Evolutionary conservation across 768 basidiomycete genomes (phyloP), one percentile per base, ranked within the genome.

Genomic region (Boletus insuetus): DNA sequence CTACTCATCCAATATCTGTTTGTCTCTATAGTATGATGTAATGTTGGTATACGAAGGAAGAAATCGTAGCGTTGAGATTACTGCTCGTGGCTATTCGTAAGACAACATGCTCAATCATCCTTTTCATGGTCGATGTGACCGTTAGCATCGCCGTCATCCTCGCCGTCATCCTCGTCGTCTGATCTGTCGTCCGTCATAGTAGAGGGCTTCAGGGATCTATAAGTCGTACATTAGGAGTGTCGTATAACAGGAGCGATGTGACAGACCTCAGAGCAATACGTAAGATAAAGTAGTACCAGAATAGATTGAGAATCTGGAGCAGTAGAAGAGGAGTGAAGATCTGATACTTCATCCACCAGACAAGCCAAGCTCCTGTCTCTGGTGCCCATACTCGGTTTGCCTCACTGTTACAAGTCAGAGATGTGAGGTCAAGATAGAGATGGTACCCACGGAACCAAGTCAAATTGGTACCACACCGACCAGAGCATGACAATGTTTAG

Each of bases 211-310:
- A 91, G 35, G 6, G 84, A 84, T 44, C 90, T 92, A 55, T 16
- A 13, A 41, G 13, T 2, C 49, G 16, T 47, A 32, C 5, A 45
- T 69, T 31, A 65, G 52, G 40, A 38, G n/a, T 19, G 56, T 32
- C 41, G 5, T 26, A 53, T 16, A 17, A 13, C 3, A 24, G 29
- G 16, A n/a, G 31, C 2, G 22, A 20, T 1, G 32, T 13, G 42
- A 75, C 85, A 42, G 58, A 93, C 91, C 89, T 80, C 46, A 79
- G 70, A 16, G 88, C 76, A 49, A 96, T 87, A 51, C 92, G 84
- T 68, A 81, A 71, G 69, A 98, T 94, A 26, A 94, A 77, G 73
- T 78, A 84, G 70, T 91, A 96, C 95, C 95, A 98, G 78, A 97
- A 97, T 24, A 96, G 55, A 67, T 98, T 98, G 63, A 99, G 77